Evolutionary conservation across 768 basidiomycete species (phyloP), one percentile per base, ranked within the genome.

Genomic region (Leccinum sublutescens): DNA sequence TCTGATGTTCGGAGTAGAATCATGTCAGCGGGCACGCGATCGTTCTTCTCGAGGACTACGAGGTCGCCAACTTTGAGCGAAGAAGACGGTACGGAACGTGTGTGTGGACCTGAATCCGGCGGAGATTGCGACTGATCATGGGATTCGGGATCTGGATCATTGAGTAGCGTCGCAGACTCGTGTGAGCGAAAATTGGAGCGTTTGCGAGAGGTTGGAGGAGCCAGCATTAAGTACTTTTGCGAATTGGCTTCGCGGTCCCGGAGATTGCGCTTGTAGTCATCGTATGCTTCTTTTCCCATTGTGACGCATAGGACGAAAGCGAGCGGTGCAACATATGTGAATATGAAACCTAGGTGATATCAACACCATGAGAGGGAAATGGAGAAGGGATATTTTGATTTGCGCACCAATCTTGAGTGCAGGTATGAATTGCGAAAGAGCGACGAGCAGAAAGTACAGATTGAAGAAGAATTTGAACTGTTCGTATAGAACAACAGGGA

Each of bases 391-490:
- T 31, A 2, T 29, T 50, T 1, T 47, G 49, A 34, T 53, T 19
- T 29, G 77, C 85, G 50, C 54, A 93, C 95, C 95, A 59, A 97
- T 99, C 78, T 94, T 95, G 59, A 99, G 83, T 0, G 95, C 91
- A 14, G 97, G 97, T 17, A 99, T 78, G 70, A 99, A 97, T 74
- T 98, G 97, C 9, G 91, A 94, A 8, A 98, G 80, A 0, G 97
- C 97, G 38, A 99, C 97, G 23, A 98, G 87, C 11, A 98, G 84
- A 71, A 99, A 99, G 75, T 98, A 99, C 7, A 98, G 82, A 71
- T 98, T 99, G 85, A 97, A 98, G 79, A 99, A 99, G 81, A 96
- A 98, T 75, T 98, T 98, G 88, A 98, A 99, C 73, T 98, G 96
- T 73, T 98, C 95, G 74, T 98, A 98, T 72, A 98, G 85, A 49